These are phyloP conservation scores for Kuraishia cidri DNA, from an alignment of 805 yeast genomes.

Conservation along the genomic window DNA sequence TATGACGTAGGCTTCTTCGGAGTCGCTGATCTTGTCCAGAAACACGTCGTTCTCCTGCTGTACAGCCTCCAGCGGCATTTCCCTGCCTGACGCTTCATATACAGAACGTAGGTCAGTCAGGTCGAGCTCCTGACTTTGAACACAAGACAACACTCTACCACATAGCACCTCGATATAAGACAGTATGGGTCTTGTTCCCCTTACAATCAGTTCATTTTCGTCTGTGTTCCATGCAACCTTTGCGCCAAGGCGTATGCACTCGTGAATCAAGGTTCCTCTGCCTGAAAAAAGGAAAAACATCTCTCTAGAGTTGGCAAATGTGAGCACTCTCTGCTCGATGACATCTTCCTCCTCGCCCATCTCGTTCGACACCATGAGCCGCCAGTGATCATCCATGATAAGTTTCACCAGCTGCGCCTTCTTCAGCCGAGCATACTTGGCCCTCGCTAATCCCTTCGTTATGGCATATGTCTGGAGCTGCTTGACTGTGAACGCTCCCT, in stretches of 20 bases:
- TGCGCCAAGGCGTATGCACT: slow-evolving; percentile 26
- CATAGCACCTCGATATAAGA: slow-evolving; percentile 23
- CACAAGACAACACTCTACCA: slow-evolving; percentile 18
- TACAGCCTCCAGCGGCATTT: slow-evolving; percentile 14
- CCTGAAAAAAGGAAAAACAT: slow-evolving; percentile 20
- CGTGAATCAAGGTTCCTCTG: slow-evolving; percentile 18
- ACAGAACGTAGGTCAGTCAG: slow-evolving; percentile 10
- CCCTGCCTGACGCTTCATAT: slow-evolving; percentile 9
- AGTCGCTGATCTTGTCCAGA: slow-evolving; percentile 17
- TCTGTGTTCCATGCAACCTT: slow-evolving; percentile 16
- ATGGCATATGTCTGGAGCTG: slow-evolving; percentile 15
- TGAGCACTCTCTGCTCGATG: slow-evolving; percentile 12
- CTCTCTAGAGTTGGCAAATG: slow-evolving; percentile 17
- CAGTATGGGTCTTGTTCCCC: slow-evolving; percentile 16
- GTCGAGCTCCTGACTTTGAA: slow-evolving; percentile 12
- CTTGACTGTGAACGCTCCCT: slow-evolving; percentile 10
- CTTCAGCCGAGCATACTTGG: slow-evolving; percentile 4
- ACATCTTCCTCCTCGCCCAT: slow-evolving; percentile 9
- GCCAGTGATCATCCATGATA: slow-evolving; percentile 17
- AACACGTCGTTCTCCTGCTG: slow-evolving; percentile 19
- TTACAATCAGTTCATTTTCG: slow-evolving; percentile 15
- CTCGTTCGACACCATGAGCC: slow-evolving; percentile 8
- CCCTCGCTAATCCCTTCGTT: slow-evolving; percentile 4
- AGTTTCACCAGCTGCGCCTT: slow-evolving; percentile 12
- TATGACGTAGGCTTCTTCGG: slow-evolving; percentile 14